Evolutionary conservation across 345 rosid genomes (phyloP).

Genomic region (Conringia planisiliqua): DNA sequence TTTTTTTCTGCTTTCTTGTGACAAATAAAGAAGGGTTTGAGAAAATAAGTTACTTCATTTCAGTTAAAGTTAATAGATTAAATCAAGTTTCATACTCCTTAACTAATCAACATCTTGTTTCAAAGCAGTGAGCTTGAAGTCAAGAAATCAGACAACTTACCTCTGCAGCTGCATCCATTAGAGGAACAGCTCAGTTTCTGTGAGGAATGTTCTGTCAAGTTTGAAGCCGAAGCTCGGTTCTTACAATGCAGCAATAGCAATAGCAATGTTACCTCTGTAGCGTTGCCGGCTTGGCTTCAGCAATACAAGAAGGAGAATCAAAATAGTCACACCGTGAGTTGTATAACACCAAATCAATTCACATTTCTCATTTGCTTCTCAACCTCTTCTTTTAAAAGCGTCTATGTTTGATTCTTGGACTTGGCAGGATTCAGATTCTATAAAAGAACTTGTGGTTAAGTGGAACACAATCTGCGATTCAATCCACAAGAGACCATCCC

Average conservation of each 20-base stretch:
- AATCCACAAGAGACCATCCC: slow-evolving; percentile 45
- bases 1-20: not conserved
- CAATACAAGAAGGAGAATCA: slow-evolving; percentile 58
- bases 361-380: not conserved
- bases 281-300: slow-evolving; percentile 87
- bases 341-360: not conserved
- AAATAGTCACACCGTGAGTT: slow-evolving; percentile 32
- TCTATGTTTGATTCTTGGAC: slow-evolving; percentile 18
- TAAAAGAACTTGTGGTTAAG: slow-evolving; percentile 55
- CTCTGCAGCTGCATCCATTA: slow-evolving; percentile 32
- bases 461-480: slow-evolving; percentile 63
- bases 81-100: not conserved
- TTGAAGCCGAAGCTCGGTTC: slow-evolving; percentile 44
- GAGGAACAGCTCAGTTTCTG: slow-evolving; percentile 47
- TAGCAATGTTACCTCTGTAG: slow-evolving; percentile 38
- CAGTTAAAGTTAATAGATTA: not conserved
- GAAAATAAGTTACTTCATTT: not conserved
- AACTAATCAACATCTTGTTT: not conserved
- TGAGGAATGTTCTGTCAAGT: slow-evolving; percentile 48
- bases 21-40: not conserved
- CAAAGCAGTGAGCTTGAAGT: slow-evolving; percentile 26
- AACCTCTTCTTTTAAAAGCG: not conserved
- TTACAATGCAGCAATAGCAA: slow-evolving; percentile 29
- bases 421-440: slow-evolving; percentile 46
- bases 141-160: slow-evolving; percentile 42